phyloP scores from a whole-genome alignment of 768 basidiomycete genomes.

The Suillus ampliporus region DNA sequence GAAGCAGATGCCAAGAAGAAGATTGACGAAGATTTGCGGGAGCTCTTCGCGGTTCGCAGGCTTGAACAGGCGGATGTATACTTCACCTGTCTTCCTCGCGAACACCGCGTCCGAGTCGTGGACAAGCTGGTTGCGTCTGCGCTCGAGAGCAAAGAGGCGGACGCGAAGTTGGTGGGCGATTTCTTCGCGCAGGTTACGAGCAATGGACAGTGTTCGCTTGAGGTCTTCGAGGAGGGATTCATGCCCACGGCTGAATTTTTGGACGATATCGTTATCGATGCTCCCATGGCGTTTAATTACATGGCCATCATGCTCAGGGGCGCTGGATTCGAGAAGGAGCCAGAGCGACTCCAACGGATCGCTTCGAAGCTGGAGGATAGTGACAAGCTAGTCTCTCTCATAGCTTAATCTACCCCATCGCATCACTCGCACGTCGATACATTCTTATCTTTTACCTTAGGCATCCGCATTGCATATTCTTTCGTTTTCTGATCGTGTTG shows the following conservation, averaged over 20 bases:
- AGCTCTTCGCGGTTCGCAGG: slow-evolving; percentile 86
- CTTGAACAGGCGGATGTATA: slow-evolving; percentile 88
- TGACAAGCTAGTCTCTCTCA: slow-evolving; percentile 62
- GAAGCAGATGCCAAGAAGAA: slow-evolving; percentile 73
- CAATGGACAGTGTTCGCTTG: slow-evolving; percentile 62
- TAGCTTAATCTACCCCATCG: slow-evolving; percentile 28
- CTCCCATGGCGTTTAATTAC: slow-evolving; percentile 81
- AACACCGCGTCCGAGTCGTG: slow-evolving; percentile 68
- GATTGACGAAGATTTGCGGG: slow-evolving; percentile 82
- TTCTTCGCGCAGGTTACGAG: slow-evolving; percentile 69
- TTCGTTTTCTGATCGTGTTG: slow-evolving; percentile 29
- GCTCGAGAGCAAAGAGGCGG: slow-evolving; percentile 81
- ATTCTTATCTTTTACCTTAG: not conserved
- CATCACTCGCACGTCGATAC: slow-evolving; percentile 20
- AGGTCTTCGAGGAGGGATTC: slow-evolving; percentile 79
- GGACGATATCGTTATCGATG: slow-evolving; percentile 90
- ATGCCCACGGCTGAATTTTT: slow-evolving; percentile 71
- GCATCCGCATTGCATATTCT: slow-evolving; percentile 12
- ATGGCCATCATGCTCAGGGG: slow-evolving; percentile 79
- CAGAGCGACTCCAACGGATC: slow-evolving; percentile 59
- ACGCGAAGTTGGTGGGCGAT: slow-evolving; percentile 77
- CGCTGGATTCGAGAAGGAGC: slow-evolving; percentile 61
- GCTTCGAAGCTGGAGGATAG: slow-evolving; percentile 65
- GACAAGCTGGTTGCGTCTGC: slow-evolving; percentile 76
- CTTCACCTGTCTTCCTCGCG: slow-evolving; percentile 73